Conservation (phyloP, 192 early-diverging fungal genomes). For the Coemansia sp. region DNA sequence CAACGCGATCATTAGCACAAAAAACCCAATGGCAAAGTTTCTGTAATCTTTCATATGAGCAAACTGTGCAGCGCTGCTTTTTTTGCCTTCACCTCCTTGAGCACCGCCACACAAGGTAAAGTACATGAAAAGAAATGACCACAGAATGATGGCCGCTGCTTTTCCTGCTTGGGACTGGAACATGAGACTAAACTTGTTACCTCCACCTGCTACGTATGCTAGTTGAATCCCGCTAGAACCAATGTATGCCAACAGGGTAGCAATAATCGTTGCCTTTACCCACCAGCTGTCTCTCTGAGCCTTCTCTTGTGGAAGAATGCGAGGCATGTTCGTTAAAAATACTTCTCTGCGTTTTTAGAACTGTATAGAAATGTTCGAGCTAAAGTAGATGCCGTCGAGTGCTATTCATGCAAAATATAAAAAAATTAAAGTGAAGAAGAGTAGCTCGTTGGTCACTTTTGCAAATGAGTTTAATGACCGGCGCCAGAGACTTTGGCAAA, state of each 20-base stretch:
- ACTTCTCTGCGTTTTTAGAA: background rate
- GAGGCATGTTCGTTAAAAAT: too few species aligned
- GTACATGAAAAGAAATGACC: background rate
- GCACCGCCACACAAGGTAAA: background rate
- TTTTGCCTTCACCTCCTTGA: background rate
- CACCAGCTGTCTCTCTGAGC: too few species aligned
- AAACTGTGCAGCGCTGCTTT: background rate
- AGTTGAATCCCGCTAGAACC: too few species aligned
- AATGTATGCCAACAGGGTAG: too few species aligned
- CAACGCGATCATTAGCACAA: background rate
- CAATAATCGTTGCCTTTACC: too few species aligned
- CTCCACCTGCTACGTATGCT: too few species aligned
- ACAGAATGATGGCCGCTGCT: background rate
- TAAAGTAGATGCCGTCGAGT: too few species aligned
- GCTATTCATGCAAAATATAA: background rate
- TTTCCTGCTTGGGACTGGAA: background rate
- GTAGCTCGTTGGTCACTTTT: background rate
- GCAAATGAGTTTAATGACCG: too few species aligned
- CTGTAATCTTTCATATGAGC: background rate
- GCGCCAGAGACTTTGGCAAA: too few species aligned
- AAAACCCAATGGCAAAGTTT: background rate
- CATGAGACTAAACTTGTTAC: background rate
- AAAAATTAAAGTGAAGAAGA: background rate
- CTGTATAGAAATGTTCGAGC: background rate
- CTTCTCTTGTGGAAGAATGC: too few species aligned